A percentile compares a stretch with the other conserved stretches of the same genome.
These are phyloP conservation scores for Friedmanniomyces endolithicus DNA, from an alignment of 495 filamentous ascomycete species.

Conservation along the genomic window DNA sequence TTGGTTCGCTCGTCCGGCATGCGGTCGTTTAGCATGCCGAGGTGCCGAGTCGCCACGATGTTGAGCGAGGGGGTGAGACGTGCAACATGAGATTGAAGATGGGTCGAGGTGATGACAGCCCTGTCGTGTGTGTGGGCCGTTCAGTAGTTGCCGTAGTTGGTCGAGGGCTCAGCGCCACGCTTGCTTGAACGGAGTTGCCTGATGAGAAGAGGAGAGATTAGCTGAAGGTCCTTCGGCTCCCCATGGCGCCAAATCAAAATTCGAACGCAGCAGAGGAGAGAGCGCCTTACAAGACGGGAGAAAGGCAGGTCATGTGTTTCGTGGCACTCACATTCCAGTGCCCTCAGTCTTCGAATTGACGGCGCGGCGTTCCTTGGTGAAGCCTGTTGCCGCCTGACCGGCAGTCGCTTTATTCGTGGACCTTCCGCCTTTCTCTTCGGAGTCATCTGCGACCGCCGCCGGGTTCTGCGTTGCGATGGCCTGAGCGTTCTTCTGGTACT, in stretches of 20 bases:
- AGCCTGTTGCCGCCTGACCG: conserved; percentile 56
- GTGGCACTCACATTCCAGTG: conserved; percentile 95
- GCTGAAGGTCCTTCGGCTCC: conserved; percentile 14
- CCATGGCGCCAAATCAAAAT: conserved; percentile 10
- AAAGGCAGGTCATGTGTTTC: conserved; percentile 1
- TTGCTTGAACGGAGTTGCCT: conserved; percentile 35
- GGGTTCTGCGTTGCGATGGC: conserved; percentile 63
- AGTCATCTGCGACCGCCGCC: conserved; percentile 52
- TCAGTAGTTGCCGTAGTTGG: conserved; percentile 27
- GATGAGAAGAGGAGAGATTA: conserved; percentile 17
- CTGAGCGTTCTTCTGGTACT: conserved; percentile 99
- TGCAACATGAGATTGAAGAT: conserved; percentile 11
- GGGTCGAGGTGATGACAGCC: conserved; percentile 4
- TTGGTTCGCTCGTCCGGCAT: neutral
- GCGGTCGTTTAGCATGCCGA: conserved; percentile 2
- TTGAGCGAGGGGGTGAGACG: neutral
- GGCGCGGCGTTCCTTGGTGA: conserved; percentile 27
- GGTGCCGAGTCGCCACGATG: conserved; percentile 18
- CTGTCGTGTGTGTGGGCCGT: conserved; percentile 17
- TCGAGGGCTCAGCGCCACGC: conserved; percentile 26
- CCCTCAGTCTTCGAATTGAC: conserved; percentile 46
- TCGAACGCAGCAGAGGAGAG: conserved; percentile 65
- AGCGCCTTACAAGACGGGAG: conserved; percentile 81
- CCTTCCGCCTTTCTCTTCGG: conserved; percentile 58
- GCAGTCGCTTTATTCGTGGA: conserved; percentile 44